Evolutionary conservation across 2,329 filamentous ascomycete species (phyloP), one percentile per base, ranked within the genome.

Genomic region (Purpureocillium lavendulum): DNA sequence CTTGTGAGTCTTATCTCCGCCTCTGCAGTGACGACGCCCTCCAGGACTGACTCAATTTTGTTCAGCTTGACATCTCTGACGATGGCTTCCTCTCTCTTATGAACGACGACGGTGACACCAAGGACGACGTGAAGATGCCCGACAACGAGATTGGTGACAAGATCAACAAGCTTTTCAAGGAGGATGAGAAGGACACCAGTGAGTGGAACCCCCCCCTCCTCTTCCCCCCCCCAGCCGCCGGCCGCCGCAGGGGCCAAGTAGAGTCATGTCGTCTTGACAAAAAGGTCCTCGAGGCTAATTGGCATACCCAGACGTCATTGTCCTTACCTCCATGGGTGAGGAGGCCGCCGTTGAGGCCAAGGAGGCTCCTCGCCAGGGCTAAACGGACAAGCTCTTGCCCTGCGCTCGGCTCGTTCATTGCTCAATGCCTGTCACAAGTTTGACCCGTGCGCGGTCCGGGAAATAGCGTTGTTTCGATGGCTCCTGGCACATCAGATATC

Each of bases 311-410:
- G 88, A 88, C 70, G 83, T 97, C 58, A 84, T 90, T 57, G 80
- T 98, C 65, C 84, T 94, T 63, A 86, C 87, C 58, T 81, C 92
- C 64, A 98, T 98, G 92, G 86, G 86, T 62, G 90, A 98, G 73
- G 86, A 97, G 77, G 71, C 77, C 57, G 84, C 82, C 60, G 83
- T 96, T 64, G 89, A 96, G 64, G 84, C 82, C 70, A 97, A 97
- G 82, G 89, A 96, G 73, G 87, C 86, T 66, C 81, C 85, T 66
- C 54, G 54, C 45, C 41, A 44, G 41, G 11, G 29, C 6, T 60
- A 58, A 56, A 47, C 32, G 41, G 35, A 38, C 45, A 38, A 40
- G 38, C 41, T 43, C 40, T 42, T 32, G 33, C 42, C 45, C 40
- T 45, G 45, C 50, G 49, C 46, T 46, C 50, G 39, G 41, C 45